Conservation (phyloP, 257 asterid genomes). For the Jacaranda mimosifolia region DNA sequence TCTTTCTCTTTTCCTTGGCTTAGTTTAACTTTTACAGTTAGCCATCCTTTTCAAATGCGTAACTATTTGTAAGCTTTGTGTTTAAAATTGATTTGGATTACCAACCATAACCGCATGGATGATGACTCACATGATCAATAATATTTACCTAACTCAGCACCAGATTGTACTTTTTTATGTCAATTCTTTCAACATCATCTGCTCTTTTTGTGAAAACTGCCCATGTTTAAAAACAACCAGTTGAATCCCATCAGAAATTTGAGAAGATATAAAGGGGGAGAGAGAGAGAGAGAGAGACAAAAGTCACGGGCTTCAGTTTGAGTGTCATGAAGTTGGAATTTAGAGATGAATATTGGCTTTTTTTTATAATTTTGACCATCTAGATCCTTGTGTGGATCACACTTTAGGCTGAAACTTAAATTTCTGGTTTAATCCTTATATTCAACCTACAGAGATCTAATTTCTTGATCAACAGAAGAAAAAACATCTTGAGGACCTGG, state of each 20-base stretch:
- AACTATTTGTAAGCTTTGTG: not conserved
- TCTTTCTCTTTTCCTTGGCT: not conserved
- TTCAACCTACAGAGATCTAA: not conserved
- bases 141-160: not conserved
- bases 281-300: not conserved
- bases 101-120: conserved; percentile 24
- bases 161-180: not conserved
- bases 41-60: conserved; percentile 20
- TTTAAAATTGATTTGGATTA: not conserved
- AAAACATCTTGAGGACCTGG: not conserved
- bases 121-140: conserved; percentile 12
- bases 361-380: conserved; percentile 6
- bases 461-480: not conserved
- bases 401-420: not conserved
- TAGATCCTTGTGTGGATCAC: not conserved
- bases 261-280: not conserved
- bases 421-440: not conserved
- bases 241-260: not conserved
- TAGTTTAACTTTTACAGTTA: conserved; percentile 20
- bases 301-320: not conserved
- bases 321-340: not conserved
- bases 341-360: not conserved
- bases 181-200: not conserved
- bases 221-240: not conserved
- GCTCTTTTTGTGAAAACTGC: not conserved